phyloP scores from a whole-genome alignment of 257 asterid genomes.

The Solanum piurae region DNA sequence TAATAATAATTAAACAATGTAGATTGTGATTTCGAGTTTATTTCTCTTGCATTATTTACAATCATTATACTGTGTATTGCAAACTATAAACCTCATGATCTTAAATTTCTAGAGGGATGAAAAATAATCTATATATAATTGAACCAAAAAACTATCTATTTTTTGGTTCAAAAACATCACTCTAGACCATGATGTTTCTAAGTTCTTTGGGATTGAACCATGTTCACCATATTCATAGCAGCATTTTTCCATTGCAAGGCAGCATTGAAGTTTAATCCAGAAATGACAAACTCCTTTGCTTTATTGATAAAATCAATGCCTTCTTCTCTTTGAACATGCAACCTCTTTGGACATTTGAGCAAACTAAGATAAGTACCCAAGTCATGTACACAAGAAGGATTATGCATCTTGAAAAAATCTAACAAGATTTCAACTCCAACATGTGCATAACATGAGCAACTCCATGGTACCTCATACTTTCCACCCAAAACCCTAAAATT shows the following conservation, averaged over 20 bases:
- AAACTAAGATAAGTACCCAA: slow-evolving; percentile 41
- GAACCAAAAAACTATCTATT: not conserved
- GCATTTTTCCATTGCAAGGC: slow-evolving; percentile 22
- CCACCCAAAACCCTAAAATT: slow-evolving; percentile 34
- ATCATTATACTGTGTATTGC: not conserved
- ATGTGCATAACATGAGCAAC: slow-evolving; percentile 50
- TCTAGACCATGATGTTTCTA: not conserved
- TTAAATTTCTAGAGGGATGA: not conserved
- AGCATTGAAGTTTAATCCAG: not conserved
- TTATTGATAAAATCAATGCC: slow-evolving; percentile 9
- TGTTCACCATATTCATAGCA: slow-evolving; percentile 22
- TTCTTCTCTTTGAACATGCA: not conserved
- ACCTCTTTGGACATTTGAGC: slow-evolving; percentile 23
- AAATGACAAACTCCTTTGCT: slow-evolving; percentile 21
- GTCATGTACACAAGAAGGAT: slow-evolving; percentile 64
- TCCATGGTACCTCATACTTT: slow-evolving; percentile 30
- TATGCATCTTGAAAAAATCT: slow-evolving; percentile 47
- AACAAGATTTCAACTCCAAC: slow-evolving; percentile 54
- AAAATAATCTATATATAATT: not conserved
- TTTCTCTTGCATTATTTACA: not conserved
- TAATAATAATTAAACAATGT: not conserved
- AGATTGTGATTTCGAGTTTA: not conserved
- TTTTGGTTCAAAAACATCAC: not conserved
- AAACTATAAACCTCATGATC: not conserved
- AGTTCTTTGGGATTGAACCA: slow-evolving; percentile 34